Evolutionary conservation across 768 basidiomycete genomes (phyloP), one percentile per base, ranked within the genome.

Genomic region (Xerocomellus dryophilus): DNA sequence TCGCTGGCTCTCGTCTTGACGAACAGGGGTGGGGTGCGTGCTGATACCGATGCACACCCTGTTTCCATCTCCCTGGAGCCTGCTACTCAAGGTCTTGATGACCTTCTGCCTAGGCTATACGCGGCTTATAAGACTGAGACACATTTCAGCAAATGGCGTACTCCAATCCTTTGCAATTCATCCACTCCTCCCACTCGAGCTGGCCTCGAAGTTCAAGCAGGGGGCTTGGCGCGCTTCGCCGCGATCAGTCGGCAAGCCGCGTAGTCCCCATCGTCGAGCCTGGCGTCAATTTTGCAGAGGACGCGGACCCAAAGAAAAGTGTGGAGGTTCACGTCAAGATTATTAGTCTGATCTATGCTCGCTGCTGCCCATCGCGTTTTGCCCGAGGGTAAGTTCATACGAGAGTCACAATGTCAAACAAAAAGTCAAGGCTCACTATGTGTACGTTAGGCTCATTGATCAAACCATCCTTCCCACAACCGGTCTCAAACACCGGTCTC

Each of bases 201-300:
- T 21, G 72, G 71, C 20, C 62, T 81, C 12, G 76, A 80, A 52
- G 70, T 66, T 15, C 77, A 78, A 52, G 79, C 76, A 23, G 78
- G 78, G 61, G 77, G 71, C 32, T 63, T 81, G 17, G 76, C 77
- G 3, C 73, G 74, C 46, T 81, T 74, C 61, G 76, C 80, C 40
- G 74, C 76, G 2, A 73, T 80, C 52, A 81, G 76, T 60, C 78
- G 80, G 58, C 72, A 79, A 62, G 78, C 77, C 1, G 76, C 27
- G 59, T 81, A 20, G 78, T 80, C n/a, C 78, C 79, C 5, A 77
- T 81, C 50, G 73, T 81, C 7, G 79, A 81, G 59, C 80, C 78
- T 12, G 80, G 81, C 58, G 74, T 80, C 18, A 76, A 81, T 59
- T 79, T 80, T 56, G 68, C 71, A 23, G 78, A 69, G 31, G 78